Percentiles rank a stretch among this genome's conserved stretches.
phyloP scores from a whole-genome alignment of 176 grass and related monocot species.

The Zea luxurians region DNA sequence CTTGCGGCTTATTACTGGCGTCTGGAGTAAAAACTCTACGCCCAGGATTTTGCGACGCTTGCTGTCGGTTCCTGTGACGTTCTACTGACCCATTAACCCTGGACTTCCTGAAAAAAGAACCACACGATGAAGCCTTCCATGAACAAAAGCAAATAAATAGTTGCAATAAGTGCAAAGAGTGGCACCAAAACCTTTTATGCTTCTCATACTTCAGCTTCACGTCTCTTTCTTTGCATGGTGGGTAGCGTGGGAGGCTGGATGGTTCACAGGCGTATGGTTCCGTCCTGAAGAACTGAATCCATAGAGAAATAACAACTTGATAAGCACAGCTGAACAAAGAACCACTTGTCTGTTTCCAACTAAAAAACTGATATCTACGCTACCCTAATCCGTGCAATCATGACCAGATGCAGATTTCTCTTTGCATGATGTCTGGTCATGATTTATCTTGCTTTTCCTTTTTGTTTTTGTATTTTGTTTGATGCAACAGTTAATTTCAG shows the following conservation, averaged over 20 bases:
- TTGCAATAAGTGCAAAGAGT: not conserved
- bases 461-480: not conserved
- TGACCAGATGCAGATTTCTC: not conserved
- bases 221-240: constrained; percentile 95
- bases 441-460: not conserved
- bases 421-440: not conserved
- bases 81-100: constrained; percentile 58
- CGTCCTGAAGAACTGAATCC: constrained; percentile 88
- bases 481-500: constrained; percentile 18
- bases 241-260: constrained; percentile 75
- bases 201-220: constrained; percentile 64
- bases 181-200: constrained; percentile 63
- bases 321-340: constrained; percentile 36
- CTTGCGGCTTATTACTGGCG: constrained; percentile 41
- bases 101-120: constrained; percentile 57
- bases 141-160: not conserved
- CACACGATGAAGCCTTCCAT: constrained; percentile 5
- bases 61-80: constrained; percentile 45
- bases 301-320: constrained; percentile 22
- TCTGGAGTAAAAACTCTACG: constrained; percentile 68
- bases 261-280: constrained; percentile 89
- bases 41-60: constrained; percentile 47
- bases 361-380: not conserved
- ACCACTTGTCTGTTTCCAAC: constrained; percentile 4
- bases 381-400: not conserved